Percentiles rank a stretch among this genome's conserved stretches.
Evolutionary conservation across 164 flowering plant species (phyloP).

Genomic region (Vitis riparia): DNA sequence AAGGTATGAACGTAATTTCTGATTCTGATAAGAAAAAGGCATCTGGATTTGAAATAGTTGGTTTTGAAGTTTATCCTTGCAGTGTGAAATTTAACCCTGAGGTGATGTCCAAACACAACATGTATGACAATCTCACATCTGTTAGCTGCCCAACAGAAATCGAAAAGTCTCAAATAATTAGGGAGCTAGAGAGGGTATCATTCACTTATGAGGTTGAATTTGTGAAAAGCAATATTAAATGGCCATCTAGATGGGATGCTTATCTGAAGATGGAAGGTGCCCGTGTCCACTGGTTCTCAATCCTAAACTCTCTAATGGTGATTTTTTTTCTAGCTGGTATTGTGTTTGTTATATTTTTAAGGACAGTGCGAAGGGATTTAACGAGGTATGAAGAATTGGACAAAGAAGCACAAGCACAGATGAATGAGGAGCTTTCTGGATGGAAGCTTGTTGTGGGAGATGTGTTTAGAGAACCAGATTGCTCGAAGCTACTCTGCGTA

Average conservation of each 20-base stretch:
- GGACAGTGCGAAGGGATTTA: conserved; percentile 41
- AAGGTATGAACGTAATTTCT: conserved; percentile 28
- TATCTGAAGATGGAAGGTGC: conserved; percentile 44
- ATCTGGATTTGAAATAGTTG: conserved; percentile 39
- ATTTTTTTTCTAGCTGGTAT: conserved; percentile 38
- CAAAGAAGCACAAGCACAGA: conserved; percentile 48
- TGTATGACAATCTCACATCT: conserved; percentile 3
- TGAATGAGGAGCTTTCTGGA: conserved; percentile 48
- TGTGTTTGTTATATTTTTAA: conserved; percentile 37
- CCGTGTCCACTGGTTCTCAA: conserved; percentile 37
- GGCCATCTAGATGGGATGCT: conserved; percentile 48
- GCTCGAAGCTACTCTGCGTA: conserved; percentile 32
- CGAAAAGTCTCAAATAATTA: conserved; percentile 16
- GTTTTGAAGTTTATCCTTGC: conserved; percentile 41
- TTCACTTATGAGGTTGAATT: conserved; percentile 39
- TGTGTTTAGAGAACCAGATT: conserved; percentile 36
- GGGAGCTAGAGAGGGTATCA: conserved; percentile 21
- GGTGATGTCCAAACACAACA: conserved; percentile 15
- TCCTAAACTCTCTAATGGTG: conserved; percentile 21
- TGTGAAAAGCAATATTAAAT: conserved; percentile 30
- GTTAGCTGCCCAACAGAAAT: conserved; percentile 11
- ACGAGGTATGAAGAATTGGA: conserved; percentile 40
- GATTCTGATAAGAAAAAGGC: conserved; percentile 22
- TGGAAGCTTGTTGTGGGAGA: conserved; percentile 54
- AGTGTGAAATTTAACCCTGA: conserved; percentile 32